Conservation (phyloP, 495 filamentous ascomycete species). For the Talaromyces liani region DNA sequence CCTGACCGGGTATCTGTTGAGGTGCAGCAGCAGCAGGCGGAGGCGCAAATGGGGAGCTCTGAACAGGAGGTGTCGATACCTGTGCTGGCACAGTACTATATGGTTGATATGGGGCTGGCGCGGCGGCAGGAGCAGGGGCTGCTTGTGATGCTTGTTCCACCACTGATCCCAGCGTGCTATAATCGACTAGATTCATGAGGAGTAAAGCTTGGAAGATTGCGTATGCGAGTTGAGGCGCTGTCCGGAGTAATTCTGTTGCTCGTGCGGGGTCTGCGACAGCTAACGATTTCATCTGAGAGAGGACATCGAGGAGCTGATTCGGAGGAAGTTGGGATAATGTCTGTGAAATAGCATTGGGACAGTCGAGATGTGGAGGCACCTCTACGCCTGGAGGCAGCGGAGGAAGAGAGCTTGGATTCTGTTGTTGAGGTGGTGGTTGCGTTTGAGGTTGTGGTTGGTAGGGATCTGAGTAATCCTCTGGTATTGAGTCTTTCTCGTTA, state of each 20-base stretch:
- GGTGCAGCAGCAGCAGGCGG: constrained; percentile 34
- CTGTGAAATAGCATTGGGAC: constrained; percentile 82
- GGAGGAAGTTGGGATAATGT: constrained; percentile 81
- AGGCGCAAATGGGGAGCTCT: constrained; percentile 47
- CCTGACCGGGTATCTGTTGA: constrained; percentile 44
- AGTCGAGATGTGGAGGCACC: constrained; percentile 69
- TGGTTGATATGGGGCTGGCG: constrained; percentile 25
- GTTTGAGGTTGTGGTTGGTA: constrained; percentile 18
- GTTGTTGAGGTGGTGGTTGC: constrained; percentile 11
- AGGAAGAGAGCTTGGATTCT: constrained; percentile 49
- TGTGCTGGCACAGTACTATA: constrained; percentile 32
- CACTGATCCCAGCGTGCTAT: constrained; percentile 46
- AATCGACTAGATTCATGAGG: constrained; percentile 85
- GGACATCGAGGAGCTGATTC: constrained; percentile 85
- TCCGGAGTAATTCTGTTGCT: constrained; percentile 77
- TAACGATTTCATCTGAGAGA: constrained; percentile 89
- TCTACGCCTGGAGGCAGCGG: constrained; percentile 79
- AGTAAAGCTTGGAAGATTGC: constrained; percentile 94
- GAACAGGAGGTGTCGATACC: constrained; percentile 51
- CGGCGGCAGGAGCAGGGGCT: constrained; percentile 16
- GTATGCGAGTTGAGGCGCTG: constrained; percentile 89
- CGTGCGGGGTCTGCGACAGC: constrained; percentile 71
- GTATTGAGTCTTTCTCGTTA: constrained; percentile 66
- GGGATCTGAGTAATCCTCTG: constrained; percentile 39
- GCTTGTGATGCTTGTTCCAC: constrained; percentile 47